Evolutionary conservation across 2,329 filamentous ascomycete species (phyloP), one percentile per base, ranked within the genome.

Genomic region (Stemphylium beticola): DNA sequence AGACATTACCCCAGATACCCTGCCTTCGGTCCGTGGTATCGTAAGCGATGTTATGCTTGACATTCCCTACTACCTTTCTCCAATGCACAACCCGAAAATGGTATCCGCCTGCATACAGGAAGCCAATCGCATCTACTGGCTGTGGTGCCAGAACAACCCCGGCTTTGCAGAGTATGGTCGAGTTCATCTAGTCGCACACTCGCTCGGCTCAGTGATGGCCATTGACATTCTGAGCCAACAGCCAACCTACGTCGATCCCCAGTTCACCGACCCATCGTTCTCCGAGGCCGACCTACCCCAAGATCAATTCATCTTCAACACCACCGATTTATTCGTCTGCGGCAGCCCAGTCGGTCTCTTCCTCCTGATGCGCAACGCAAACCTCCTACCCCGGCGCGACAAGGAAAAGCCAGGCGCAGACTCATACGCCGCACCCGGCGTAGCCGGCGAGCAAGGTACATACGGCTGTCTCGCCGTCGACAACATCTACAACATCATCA

Each of bases 41-140:
- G 96, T 99, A 57, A 96, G 91, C 37, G 95, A 99, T 73, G 92
- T 99, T 65, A 97, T 99, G 92, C 88, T 98, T 44, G 95, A 99
- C 72, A 93, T 99, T 44, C 95, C 95, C 0, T 98, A 96, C 72
- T 99, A 98, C 77, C 88, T 99, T 77, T 98, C 93, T 0, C 90
- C 96, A 55, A 69, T 75, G 52, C 93, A 98, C 76, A 96, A 98
- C 68, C 85, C 88, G 4, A 96, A 92, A 74, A 98, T 99, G 93
- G 90, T 96, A 45, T 84, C 88, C 38, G 93, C 95, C 1, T 87
- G 97, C 42, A 88, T 96, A 36, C 84, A 84, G 54, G 95, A 99
- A 77, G 93, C 95, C 7, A 99, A 99, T 69, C 86, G 93, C 4
- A 91, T 99, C n/a, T 98, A 96, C 72, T 86, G 90, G 15, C 82